Evolutionary conservation across 2,329 filamentous ascomycete genomes (phyloP), one percentile per base, ranked within the genome.

Genomic region (Penicillium sp.): DNA sequence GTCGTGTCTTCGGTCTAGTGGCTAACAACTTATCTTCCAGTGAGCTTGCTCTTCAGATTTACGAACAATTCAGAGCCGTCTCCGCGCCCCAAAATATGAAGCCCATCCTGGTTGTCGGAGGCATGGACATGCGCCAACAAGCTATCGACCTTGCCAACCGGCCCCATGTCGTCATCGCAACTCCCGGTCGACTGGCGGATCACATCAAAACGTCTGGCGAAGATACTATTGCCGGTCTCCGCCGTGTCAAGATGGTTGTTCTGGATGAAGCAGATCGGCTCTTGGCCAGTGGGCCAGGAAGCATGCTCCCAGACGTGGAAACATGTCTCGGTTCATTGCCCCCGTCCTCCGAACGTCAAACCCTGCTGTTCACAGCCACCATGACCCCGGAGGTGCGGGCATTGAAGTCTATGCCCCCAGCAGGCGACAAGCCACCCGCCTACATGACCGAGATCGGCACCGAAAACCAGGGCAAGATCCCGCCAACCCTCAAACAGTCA

Each of bases 201-300:
- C 94, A 99, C 71, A 92, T 99, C 68, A 85, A 87, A 38, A 92
- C 86, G 1, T 97, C 93, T 14, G 94, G 94, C 41, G 86, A 92
- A 67, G 94, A 99, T 69, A 97, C 93, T 0, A 84, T 95, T 55
- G 86, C 86, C 55, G 92, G 92, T 1, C 78, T 99, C 43, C 82
- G 86, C 16, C 84, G 92, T 47, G 88, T 91, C 24, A 86, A 85
- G 53, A 92, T 90, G 71, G 89, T 97, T 3, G 92, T 99, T 7
- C 87, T 99, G 40, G 94, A 99, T 70, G 94, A 99, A 79, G 94
- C 94, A 4, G 94, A 99, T 76, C 85, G 94, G 42, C 81, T 99
- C 36, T 83, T 99, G 42, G 83, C 86, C 32, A 84, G 85, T 46
- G 85, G 83, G 0, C 81, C 83, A 16, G 93, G 92, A 24, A 92